These are phyloP conservation scores for Suillus americanus DNA, from an alignment of 768 basidiomycete genomes.

Conservation along the genomic window DNA sequence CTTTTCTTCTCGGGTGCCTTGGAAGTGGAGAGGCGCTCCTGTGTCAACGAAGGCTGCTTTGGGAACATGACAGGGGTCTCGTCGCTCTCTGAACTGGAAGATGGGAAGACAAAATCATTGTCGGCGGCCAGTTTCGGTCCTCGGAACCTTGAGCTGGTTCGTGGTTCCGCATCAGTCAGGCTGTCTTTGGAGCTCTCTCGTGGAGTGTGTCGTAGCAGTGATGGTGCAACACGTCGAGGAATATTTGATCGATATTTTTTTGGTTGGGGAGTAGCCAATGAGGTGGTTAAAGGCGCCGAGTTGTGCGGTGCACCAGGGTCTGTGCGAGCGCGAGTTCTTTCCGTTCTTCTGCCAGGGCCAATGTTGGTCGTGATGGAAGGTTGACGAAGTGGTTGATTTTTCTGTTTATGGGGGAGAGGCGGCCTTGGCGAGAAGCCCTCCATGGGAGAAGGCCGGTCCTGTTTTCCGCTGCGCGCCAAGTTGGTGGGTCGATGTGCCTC, in stretches of 20 bases:
- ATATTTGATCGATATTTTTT: constrained; percentile 19
- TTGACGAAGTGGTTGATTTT: constrained; percentile 2
- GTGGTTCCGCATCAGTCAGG: constrained; percentile 18
- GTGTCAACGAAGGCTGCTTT: constrained; percentile 16
- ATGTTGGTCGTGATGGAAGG: constrained; percentile 2
- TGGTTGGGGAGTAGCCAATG: constrained; percentile 11
- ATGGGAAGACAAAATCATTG: constrained; percentile 43
- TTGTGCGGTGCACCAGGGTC: constrained; percentile 25
- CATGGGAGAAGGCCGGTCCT: neutral
- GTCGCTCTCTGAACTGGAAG: constrained; percentile 43
- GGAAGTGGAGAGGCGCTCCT: constrained; percentile 24
- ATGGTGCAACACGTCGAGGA: constrained; percentile 21
- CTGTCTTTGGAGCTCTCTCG: neutral
- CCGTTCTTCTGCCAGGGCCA: constrained; percentile 7
- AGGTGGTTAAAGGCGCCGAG: constrained; percentile 8
- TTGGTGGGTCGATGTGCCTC: neutral
- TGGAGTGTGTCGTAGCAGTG: constrained; percentile 16
- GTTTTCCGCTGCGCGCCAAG: neutral
- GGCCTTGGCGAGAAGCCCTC: neutral
- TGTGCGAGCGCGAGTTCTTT: constrained; percentile 30
- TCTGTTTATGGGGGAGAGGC: neutral
- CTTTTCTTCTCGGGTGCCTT: constrained; percentile 20
- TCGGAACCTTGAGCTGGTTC: constrained; percentile 20
- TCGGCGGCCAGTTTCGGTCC: constrained; percentile 45
- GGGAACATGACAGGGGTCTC: constrained; percentile 11